A percentile compares a stretch with the other conserved stretches of the same genome.
Evolutionary conservation across 352 stramenopile genomes (phyloP).

Genomic region (Phytopythium ostracodes): DNA sequence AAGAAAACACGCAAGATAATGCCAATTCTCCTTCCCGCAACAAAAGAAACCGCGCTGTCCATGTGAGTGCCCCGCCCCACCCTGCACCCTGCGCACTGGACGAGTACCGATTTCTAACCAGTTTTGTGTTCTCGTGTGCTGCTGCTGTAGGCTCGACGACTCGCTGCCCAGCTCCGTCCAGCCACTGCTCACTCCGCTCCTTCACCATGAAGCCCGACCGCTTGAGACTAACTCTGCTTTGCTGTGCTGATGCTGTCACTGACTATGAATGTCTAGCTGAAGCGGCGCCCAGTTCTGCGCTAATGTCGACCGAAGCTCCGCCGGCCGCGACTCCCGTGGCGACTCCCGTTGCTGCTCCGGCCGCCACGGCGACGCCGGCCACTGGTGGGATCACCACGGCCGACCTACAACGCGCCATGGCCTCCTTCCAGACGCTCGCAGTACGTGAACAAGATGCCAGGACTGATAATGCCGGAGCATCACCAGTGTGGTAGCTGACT

Average conservation of each 20-base stretch:
- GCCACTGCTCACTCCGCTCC: not conserved
- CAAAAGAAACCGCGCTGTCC: not conserved
- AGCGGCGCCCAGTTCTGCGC: not conserved
- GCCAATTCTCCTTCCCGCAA: slow-evolving; percentile 5
- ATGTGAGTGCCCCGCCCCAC: slow-evolving; percentile 1
- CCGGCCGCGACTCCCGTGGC: slow-evolving; percentile 10
- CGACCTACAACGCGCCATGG: slow-evolving; percentile 86
- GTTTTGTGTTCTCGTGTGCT: not conserved
- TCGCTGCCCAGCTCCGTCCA: not conserved
- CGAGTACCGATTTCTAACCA: not conserved
- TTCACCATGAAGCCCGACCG: not conserved
- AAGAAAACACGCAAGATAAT: slow-evolving; percentile 4
- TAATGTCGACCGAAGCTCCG: slow-evolving; percentile 7
- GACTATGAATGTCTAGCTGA: not conserved
- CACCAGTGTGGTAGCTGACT: not conserved
- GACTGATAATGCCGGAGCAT: no score
- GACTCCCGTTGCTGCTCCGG: slow-evolving; percentile 10
- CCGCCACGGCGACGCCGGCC: slow-evolving; percentile 16
- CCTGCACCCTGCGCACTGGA: not conserved
- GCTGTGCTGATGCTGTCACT: not conserved
- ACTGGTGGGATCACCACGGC: slow-evolving; percentile 54
- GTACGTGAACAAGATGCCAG: slow-evolving; percentile 18
- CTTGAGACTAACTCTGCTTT: not conserved
- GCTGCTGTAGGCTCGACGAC: not conserved
- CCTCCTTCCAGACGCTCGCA: slow-evolving; percentile 61